Base-by-base conservation (phyloP, 306 rosid genomes). In the Corylus americana region DNA sequence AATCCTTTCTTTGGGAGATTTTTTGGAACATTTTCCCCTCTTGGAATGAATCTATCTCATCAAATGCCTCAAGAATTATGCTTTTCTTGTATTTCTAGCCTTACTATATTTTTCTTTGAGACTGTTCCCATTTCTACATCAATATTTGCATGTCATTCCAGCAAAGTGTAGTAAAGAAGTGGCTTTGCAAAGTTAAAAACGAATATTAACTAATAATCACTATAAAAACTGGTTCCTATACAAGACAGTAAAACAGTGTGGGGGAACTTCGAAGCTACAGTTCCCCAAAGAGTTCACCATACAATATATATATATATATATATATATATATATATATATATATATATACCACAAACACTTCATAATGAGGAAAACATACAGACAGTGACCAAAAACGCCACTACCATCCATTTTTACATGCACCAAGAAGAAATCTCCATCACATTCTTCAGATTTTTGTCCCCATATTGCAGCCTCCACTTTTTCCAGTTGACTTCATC, bases 381-480 rank as follows among this genome's bases (percentile, higher is more conserved):
- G 71, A 66, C 47, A 14, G 45, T 35, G 12, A 64, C 48, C 70
- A 70, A 42, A 17, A 79, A 50, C 9, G 2, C 73, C 16, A 25
- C 50, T 63, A 58, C 50, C 51, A 57, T 47, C 49, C 59, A 31
- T 29, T 63, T 72, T 71, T 77, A 71, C 81, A 27, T 20, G 20
- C 55, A 55, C 11, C 22, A 72, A 4, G 64, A 66, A 45, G 62
- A 58, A 63, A 76, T 73, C 35, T 51, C 22, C 51, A 63, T 35
- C 80, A 71, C 66, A 57, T 42, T 75, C 73, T 74, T 62, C 1
- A 75, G 18, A 70, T 62, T 50, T 37, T 37, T 55, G 51, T n/a
- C 3, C 20, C 79, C 63, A 70, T 53, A 11, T 50, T 31, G 12
- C 73, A 69, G 54, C 54, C 47, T 48, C n/a, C 68, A 22, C 17